A percentile compares a stretch with the other conserved stretches of the same genome.
phyloP scores from a whole-genome alignment of 1,139 yeast species.

The Wickerhamomyces sp. region DNA sequence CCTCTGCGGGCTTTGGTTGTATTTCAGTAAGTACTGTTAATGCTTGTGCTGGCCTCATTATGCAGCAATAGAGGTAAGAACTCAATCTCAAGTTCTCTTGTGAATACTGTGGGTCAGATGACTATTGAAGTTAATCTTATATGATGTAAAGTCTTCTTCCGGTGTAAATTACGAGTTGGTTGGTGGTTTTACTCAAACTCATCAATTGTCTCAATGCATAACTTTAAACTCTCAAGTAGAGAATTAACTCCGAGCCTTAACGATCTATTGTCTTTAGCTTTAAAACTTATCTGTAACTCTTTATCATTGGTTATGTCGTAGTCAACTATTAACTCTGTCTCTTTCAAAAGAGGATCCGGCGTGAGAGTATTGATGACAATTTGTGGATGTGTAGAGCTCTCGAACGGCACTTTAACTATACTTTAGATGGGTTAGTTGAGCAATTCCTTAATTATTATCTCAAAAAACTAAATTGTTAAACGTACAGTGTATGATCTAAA shows the following conservation, averaged over 20 bases:
- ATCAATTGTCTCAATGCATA: conserved; percentile 66
- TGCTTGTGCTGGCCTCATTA: no score
- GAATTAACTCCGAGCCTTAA: conserved; percentile 69
- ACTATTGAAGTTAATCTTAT: no score
- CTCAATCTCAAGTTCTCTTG: no score
- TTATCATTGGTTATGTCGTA: conserved; percentile 32
- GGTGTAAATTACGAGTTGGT: no score
- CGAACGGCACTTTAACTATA: conserved; percentile 57
- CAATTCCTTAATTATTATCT: no score
- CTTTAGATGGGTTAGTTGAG: background rate
- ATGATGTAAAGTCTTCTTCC: no score
- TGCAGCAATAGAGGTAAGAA: no score
- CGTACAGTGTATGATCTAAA: background rate
- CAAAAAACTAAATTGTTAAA: no score
- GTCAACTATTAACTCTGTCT: conserved; percentile 48
- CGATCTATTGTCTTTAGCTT: conserved; percentile 58
- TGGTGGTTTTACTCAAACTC: conserved; percentile 48
- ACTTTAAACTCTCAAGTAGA: conserved; percentile 61
- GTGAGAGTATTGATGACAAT: conserved; percentile 56
- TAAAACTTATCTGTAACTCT: conserved; percentile 39
- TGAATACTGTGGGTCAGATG: no score
- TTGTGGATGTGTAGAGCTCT: conserved; percentile 50
- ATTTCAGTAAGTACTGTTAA: no score
- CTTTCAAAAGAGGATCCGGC: conserved; percentile 79
- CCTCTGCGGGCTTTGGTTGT: no score